Evolutionary conservation across 2,329 filamentous ascomycete species (phyloP).

Genomic region (Botrytis cinerea): DNA sequence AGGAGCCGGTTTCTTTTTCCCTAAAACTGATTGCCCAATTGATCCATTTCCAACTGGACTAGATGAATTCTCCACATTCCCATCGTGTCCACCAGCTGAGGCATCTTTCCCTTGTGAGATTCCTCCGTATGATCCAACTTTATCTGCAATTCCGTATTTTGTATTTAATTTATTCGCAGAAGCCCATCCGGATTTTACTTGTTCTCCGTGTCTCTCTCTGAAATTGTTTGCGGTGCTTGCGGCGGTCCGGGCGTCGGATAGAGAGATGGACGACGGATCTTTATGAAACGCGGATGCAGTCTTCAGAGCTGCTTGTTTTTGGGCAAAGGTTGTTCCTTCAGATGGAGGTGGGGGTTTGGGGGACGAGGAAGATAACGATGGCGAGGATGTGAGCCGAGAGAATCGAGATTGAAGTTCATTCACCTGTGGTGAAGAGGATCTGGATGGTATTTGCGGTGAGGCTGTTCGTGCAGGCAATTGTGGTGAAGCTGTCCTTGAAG

Average conservation of each 20-base stretch:
- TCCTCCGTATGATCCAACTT: constrained; percentile 35
- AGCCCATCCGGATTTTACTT: constrained; percentile 55
- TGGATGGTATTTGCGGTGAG: constrained; percentile 24
- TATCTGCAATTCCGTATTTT: constrained; percentile 41
- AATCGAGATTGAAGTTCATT: constrained; percentile 44
- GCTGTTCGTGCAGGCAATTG: constrained; percentile 28
- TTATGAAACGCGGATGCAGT: constrained; percentile 53
- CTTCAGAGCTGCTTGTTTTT: constrained; percentile 56
- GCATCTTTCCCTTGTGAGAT: constrained; percentile 19
- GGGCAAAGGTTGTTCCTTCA: constrained; percentile 53
- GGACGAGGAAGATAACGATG: constrained; percentile 35
- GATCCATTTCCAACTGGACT: background rate
- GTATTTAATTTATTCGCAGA: constrained; percentile 41
- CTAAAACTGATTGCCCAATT: constrained; percentile 18
- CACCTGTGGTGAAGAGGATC: constrained; percentile 32
- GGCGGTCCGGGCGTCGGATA: constrained; percentile 52
- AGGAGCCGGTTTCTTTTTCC: constrained; percentile 43
- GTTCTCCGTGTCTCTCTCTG: constrained; percentile 59
- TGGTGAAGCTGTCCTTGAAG: constrained; percentile 26
- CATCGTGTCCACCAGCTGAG: constrained; percentile 25
- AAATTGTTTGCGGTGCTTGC: constrained; percentile 59
- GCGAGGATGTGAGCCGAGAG: constrained; percentile 31
- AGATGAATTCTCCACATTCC: constrained; percentile 27
- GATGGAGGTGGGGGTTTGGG: constrained; percentile 38
- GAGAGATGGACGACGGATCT: constrained; percentile 53